phyloP scores from a whole-genome alignment of 2,329 filamentous ascomycete species.

The Aspergillus brunneoviolaceus region DNA sequence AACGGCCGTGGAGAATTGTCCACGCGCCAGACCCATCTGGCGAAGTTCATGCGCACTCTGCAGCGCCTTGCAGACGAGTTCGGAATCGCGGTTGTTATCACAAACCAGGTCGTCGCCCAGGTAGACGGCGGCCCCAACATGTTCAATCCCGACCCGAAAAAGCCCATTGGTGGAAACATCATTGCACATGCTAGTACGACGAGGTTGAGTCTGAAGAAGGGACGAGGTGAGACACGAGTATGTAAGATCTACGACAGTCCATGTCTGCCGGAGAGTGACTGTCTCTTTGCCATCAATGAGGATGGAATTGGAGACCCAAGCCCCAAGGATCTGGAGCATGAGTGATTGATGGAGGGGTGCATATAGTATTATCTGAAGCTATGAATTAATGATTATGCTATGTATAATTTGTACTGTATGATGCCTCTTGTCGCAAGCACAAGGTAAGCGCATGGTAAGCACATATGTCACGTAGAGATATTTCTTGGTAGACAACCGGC shows the following conservation, averaged over 20 bases:
- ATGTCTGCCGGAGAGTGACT: constrained; percentile 93
- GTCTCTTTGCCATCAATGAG: constrained; percentile 93
- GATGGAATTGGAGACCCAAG: constrained; percentile 95
- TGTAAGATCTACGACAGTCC: constrained; percentile 99
- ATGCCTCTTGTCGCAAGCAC: neutral
- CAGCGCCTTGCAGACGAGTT: constrained; percentile 67
- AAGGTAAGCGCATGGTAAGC: no score
- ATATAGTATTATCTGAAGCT: constrained; percentile 9
- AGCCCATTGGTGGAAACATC: constrained; percentile 97
- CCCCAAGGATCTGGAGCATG: constrained; percentile 92
- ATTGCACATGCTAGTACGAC: constrained; percentile 98
- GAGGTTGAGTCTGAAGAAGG: constrained; percentile 91
- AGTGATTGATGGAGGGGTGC: constrained; percentile 40
- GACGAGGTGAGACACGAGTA: constrained; percentile 88
- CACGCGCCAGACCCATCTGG: constrained; percentile 68
- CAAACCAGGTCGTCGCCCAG: constrained; percentile 97
- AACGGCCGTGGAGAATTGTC: constrained; percentile 94
- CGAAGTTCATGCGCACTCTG: constrained; percentile 51
- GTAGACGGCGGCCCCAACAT: constrained; percentile 96
- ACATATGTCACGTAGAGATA: neutral
- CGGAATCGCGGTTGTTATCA: constrained; percentile 96
- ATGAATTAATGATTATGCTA: constrained; percentile 26
- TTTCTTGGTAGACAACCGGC: neutral
- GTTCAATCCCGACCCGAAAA: constrained; percentile 99
- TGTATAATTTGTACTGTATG: neutral